Conservation (phyloP, 345 rosid genomes). For the Trapa bicornis region DNA sequence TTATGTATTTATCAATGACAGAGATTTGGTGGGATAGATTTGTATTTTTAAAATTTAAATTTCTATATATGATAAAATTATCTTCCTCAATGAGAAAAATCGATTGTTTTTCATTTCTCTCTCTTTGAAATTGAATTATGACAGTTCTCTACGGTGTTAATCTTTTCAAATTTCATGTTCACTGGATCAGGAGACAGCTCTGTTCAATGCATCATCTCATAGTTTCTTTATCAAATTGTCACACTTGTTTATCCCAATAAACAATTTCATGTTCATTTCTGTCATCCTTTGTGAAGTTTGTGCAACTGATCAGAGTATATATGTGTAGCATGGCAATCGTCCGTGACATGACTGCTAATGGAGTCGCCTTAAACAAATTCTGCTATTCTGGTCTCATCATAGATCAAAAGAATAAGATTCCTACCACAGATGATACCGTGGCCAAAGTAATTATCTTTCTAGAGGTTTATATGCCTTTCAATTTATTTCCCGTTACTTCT, state of each 20-base stretch:
- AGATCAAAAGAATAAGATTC: constrained; percentile 66
- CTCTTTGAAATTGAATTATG: background rate
- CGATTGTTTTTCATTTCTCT: background rate
- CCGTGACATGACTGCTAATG: constrained; percentile 97
- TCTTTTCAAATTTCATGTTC: background rate
- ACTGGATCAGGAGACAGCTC: background rate
- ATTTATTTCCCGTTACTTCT: background rate
- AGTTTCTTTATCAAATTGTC: background rate
- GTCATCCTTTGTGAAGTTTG: background rate
- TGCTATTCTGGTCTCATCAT: constrained; percentile 93
- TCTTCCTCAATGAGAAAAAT: background rate
- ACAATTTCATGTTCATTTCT: background rate
- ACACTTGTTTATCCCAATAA: background rate
- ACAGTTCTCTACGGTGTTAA: background rate
- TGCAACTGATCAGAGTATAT: background rate
- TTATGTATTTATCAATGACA: constrained; percentile 1
- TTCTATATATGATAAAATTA: background rate
- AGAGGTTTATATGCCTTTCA: background rate
- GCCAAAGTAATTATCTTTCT: constrained; percentile 31
- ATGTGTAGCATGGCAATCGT: constrained; percentile 63
- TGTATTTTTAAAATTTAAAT: background rate
- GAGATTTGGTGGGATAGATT: background rate
- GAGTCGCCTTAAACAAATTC: constrained; percentile 82
- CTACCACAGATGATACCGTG: constrained; percentile 50
- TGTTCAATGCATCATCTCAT: background rate